These are phyloP conservation scores for Aspergillus sp. DNA, from an alignment of 2,329 filamentous ascomycete genomes.

Conservation along the genomic window DNA sequence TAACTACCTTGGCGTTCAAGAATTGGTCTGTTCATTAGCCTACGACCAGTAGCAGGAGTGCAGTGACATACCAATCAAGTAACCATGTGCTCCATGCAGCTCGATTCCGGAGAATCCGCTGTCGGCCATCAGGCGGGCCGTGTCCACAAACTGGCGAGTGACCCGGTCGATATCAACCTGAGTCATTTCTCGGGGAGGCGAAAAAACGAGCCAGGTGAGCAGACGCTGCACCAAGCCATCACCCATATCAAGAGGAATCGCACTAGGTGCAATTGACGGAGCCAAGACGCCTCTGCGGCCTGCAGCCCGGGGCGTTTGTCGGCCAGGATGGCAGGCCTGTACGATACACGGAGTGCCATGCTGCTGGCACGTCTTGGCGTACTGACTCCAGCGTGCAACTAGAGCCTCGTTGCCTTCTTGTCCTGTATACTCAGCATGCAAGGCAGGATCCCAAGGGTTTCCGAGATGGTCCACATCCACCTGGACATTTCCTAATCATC, in stretches of 20 bases:
- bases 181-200: conserved; percentile 60
- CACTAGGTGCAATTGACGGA: conserved; percentile 40
- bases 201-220: conserved; percentile 35
- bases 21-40: conserved; percentile 36
- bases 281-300: conserved; percentile 39
- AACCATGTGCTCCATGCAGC: conserved; percentile 56
- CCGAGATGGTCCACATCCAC: conserved; percentile 48
- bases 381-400: conserved; percentile 30
- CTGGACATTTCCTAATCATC: conserved; percentile 41
- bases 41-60: too few species aligned
- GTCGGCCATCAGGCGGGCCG: conserved; percentile 53
- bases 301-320: conserved; percentile 45
- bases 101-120: conserved; percentile 57
- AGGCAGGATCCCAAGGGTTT: conserved; percentile 31
- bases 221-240: conserved; percentile 40
- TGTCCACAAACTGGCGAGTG: conserved; percentile 55
- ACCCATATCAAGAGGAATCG: conserved; percentile 43
- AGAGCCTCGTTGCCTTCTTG: conserved; percentile 19
- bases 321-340: conserved; percentile 49
- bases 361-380: conserved; percentile 35
- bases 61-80: conserved; percentile 43
- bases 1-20: conserved; percentile 37
- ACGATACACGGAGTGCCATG: conserved; percentile 47
- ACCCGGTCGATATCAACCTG: conserved; percentile 56
- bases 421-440: conserved; percentile 29